Conservation (phyloP, 345 rosid genomes). For the Pugionium dolabratum region DNA sequence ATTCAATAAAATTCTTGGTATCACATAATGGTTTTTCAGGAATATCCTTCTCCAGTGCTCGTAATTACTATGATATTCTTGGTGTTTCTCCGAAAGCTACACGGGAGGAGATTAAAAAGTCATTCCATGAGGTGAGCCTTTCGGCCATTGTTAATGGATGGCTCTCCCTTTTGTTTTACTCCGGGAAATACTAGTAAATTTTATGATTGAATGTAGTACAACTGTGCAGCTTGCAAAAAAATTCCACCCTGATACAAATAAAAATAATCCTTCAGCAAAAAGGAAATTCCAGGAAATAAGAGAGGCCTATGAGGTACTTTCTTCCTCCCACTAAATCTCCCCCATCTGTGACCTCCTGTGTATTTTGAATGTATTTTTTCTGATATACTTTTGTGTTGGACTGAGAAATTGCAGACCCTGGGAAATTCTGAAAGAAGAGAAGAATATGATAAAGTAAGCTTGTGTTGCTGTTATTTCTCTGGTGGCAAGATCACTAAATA, state of each 20-base stretch:
- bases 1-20: not conserved
- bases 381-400: conserved; percentile 10
- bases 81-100: conserved; percentile 74
- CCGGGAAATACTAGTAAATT: not conserved
- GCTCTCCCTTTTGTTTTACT: conserved; percentile 1
- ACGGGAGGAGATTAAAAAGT: conserved; percentile 77
- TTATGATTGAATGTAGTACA: conserved; percentile 18
- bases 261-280: conserved; percentile 80
- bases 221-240: conserved; percentile 85
- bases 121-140: conserved; percentile 64
- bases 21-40: conserved; percentile 43
- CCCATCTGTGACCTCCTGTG: conserved; percentile 4
- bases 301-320: conserved; percentile 80
- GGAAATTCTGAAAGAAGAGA: conserved; percentile 66
- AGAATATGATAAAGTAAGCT: conserved; percentile 63
- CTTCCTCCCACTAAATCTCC: conserved; percentile 4
- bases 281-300: conserved; percentile 83
- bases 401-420: conserved; percentile 53
- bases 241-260: conserved; percentile 91
- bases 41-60: conserved; percentile 42
- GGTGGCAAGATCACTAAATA: conserved; percentile 7
- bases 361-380: conserved; percentile 9
- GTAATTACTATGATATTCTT: conserved; percentile 68
- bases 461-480: conserved; percentile 14
- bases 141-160: not conserved